A percentile compares a stretch with the other conserved stretches of the same genome.
phyloP scores from a whole-genome alignment of 345 rosid genomes.

The Streptanthus diversifolius region DNA sequence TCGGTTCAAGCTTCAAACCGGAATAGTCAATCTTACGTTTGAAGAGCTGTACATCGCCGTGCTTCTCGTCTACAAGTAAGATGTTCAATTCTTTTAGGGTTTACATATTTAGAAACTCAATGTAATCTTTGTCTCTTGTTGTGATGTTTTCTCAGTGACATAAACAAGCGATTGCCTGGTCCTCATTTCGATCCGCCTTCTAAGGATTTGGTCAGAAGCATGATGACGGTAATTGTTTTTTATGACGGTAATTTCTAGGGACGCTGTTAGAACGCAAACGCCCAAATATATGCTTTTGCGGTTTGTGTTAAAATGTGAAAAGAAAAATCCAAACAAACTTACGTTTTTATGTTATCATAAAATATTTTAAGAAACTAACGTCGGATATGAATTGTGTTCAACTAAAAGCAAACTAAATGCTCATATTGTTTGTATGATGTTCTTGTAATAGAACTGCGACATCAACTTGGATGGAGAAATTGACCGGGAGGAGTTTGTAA shows the following conservation, averaged over 20 bases:
- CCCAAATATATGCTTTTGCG: not conserved
- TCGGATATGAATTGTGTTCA: no score
- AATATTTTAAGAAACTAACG: no score
- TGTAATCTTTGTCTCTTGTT: not conserved
- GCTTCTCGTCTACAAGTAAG: constrained; percentile 81
- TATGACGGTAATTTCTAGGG: constrained; percentile 48
- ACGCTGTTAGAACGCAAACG: not conserved
- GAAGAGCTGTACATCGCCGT: constrained; percentile 89
- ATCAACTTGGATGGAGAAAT: constrained; percentile 75
- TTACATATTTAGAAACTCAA: not conserved
- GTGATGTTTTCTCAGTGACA: constrained; percentile 47
- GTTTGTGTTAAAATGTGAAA: not conserved
- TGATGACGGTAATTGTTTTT: constrained; percentile 64
- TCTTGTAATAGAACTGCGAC: constrained; percentile 53
- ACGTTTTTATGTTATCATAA: not conserved
- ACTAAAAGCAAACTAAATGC: not conserved
- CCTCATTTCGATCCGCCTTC: constrained; percentile 97
- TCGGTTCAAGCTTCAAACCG: constrained; percentile 49
- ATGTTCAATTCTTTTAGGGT: not conserved
- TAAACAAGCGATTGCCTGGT: constrained; percentile 85
- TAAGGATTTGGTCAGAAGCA: constrained; percentile 51
- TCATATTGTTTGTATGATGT: not conserved
- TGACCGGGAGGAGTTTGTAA: constrained; percentile 70
- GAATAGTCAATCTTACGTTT: constrained; percentile 54
- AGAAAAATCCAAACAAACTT: not conserved